These are phyloP conservation scores for Lasiosphaeris hirsuta DNA, from an alignment of 495 filamentous ascomycete species.

Conservation along the genomic window DNA sequence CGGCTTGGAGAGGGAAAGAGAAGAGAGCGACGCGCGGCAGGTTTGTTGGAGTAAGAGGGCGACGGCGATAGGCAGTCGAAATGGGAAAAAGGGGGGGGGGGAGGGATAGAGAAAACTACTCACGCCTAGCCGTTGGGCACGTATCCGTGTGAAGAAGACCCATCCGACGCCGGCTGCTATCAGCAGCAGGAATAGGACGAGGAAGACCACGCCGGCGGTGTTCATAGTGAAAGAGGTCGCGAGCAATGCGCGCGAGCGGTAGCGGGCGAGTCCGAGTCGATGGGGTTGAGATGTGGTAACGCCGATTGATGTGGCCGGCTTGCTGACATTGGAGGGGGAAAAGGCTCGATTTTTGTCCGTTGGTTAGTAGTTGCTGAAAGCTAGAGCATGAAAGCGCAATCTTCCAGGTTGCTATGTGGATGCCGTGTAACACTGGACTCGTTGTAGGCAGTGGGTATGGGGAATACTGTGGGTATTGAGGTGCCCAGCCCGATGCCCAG, in stretches of 20 bases:
- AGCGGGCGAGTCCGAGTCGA: neutral
- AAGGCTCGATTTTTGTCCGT: too few relatives aligned
- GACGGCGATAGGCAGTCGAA: neutral
- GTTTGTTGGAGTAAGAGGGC: neutral
- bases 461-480: too few relatives aligned
- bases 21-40: neutral
- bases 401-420: too few relatives aligned
- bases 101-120: constrained; percentile 21
- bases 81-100: neutral
- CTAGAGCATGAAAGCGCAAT: too few relatives aligned
- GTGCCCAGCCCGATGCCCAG: too few relatives aligned
- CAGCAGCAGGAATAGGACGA: constrained; percentile 50
- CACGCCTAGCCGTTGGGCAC: constrained; percentile 59
- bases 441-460: too few relatives aligned
- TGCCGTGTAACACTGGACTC: too few relatives aligned
- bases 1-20: neutral
- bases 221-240: constrained; percentile 31
- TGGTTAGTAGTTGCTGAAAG: too few relatives aligned
- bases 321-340: too few relatives aligned
- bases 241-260: neutral
- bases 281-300: neutral
- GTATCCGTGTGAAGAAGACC: constrained; percentile 55
- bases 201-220: constrained; percentile 44
- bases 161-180: constrained; percentile 44
- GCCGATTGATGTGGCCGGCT: neutral